These are phyloP conservation scores for Oryza glaberrima DNA, from an alignment of 176 grass and related monocot species.

Conservation along the genomic window DNA sequence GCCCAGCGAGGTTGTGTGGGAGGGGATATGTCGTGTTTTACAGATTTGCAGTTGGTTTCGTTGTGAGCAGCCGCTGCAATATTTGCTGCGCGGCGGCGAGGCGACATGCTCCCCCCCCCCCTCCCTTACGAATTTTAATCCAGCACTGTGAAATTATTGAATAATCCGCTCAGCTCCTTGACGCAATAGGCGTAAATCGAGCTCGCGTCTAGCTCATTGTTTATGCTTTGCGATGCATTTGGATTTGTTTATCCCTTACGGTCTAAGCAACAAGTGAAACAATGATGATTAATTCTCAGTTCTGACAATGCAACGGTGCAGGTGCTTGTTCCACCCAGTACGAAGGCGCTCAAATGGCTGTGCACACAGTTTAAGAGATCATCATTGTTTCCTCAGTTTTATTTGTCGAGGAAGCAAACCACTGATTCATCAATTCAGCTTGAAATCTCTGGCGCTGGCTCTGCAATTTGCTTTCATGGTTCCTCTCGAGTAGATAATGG, in stretches of 20 bases:
- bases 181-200: not conserved
- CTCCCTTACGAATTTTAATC: not conserved
- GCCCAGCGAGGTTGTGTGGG: not conserved
- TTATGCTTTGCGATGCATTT: constrained; percentile 12
- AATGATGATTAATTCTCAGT: constrained; percentile 16
- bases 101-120: constrained; percentile 11
- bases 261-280: not conserved
- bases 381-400: constrained; percentile 82
- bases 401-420: constrained; percentile 47
- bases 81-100: not conserved
- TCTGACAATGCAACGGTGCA: constrained; percentile 38
- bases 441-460: constrained; percentile 69
- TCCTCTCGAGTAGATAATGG: constrained; percentile 45
- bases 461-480: constrained; percentile 69
- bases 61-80: not conserved
- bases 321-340: constrained; percentile 78
- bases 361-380: constrained; percentile 61
- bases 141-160: not conserved
- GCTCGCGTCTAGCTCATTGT: not conserved
- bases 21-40: not conserved
- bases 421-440: constrained; percentile 45
- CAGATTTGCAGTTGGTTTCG: not conserved
- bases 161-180: constrained; percentile 1
- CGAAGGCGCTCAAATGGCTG: constrained; percentile 76
- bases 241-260: constrained; percentile 7